Evolutionary conservation across 345 rosid genomes (phyloP).

Genomic region (Draba incana): DNA sequence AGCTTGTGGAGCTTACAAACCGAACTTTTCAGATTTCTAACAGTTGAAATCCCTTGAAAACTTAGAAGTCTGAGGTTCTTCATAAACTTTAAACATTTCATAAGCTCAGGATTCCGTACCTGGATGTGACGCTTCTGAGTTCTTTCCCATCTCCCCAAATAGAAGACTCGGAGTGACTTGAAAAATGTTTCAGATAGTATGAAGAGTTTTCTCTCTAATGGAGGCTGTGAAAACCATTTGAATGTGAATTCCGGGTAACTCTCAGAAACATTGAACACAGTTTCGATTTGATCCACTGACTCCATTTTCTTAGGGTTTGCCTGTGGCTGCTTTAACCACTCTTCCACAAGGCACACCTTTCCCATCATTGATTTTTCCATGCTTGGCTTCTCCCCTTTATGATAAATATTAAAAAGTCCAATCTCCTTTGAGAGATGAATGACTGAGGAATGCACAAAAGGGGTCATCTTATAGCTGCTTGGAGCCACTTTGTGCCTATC

Average conservation of each 20-base stretch:
- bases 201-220: no score
- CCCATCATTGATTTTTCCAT: neutral
- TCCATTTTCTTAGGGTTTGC: no score
- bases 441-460: constrained; percentile 47
- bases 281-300: no score
- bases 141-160: constrained; percentile 52
- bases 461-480: constrained; percentile 47
- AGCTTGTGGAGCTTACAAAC: constrained; percentile 34
- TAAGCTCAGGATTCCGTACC: constrained; percentile 26
- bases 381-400: constrained; percentile 29
- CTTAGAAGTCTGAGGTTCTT: no score
- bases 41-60: constrained; percentile 54
- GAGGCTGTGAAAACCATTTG: constrained; percentile 39
- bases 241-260: constrained; percentile 39
- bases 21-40: constrained; percentile 35
- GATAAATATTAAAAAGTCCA: constrained; percentile 36
- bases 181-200: neutral
- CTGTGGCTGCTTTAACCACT: neutral
- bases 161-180: constrained; percentile 39
- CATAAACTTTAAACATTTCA: no score
- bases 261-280: constrained; percentile 53
- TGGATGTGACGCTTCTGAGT: constrained; percentile 38
- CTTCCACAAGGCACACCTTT: constrained; percentile 48
- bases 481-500: constrained; percentile 29
- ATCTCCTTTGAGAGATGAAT: constrained; percentile 22